These are phyloP conservation scores for Rhododendron mucronatum DNA, from an alignment of 148 eudicot genomes.

Conservation along the genomic window DNA sequence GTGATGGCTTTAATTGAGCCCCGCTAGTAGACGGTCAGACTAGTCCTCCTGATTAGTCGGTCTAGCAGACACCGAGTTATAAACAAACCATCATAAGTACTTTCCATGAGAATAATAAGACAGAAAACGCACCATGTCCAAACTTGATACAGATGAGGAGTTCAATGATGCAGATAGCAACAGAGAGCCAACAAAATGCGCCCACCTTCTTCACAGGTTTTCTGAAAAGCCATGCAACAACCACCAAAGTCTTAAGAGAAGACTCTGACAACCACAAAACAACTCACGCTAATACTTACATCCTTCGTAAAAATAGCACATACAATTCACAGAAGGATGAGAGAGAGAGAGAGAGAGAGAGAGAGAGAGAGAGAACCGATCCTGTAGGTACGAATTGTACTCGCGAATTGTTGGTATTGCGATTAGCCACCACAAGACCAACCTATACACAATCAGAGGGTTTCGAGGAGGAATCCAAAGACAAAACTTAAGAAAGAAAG, in stretches of 20 bases:
- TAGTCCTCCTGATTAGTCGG: not conserved
- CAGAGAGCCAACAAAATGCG: constrained; percentile 91
- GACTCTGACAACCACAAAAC: not conserved
- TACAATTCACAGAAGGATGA: not conserved
- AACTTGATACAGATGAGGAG: constrained; percentile 92
- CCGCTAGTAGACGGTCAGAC: not conserved
- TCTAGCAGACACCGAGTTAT: not conserved
- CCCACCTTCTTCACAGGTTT: constrained; percentile 76
- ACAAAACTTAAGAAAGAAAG: constrained; percentile 92
- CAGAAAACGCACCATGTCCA: constrained; percentile 66
- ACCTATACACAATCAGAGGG: constrained; percentile 73
- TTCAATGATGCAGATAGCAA: constrained; percentile 91
- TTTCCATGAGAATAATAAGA: not conserved
- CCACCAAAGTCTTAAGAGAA: constrained; percentile 1
- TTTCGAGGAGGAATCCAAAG: constrained; percentile 98
- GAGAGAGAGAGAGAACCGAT: constrained; percentile 53
- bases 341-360: too few species aligned
- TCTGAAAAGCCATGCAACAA: constrained; percentile 27
- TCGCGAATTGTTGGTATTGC: constrained; percentile 97
- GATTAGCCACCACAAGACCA: constrained; percentile 95
- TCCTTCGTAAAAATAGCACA: not conserved
- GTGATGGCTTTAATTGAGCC: not conserved
- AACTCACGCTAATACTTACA: not conserved
- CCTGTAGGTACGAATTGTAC: constrained; percentile 91
- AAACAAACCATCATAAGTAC: not conserved